These are phyloP conservation scores for Ascoidea asiatica DNA, from an alignment of 805 yeast species.

Conservation along the genomic window DNA sequence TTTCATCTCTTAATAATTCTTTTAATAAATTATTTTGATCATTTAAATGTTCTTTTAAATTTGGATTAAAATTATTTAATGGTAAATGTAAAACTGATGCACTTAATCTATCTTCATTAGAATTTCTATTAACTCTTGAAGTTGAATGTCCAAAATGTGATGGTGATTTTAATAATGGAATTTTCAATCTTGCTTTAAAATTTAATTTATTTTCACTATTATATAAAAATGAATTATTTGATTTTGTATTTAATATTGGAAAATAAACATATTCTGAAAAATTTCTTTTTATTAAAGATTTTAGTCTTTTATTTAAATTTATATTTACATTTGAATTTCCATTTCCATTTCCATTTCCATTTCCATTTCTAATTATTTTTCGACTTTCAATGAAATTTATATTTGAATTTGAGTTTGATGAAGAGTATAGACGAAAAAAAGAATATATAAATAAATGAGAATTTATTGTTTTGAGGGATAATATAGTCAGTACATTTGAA, in stretches of 20 bases:
- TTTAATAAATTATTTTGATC: constrained; percentile 9
- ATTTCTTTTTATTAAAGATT: not conserved
- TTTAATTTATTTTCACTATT: not conserved
- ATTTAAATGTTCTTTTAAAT: constrained; percentile 11
- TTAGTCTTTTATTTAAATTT: too few species aligned
- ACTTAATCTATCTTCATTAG: constrained; percentile 72
- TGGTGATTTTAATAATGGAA: constrained; percentile 39
- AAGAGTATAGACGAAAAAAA: too few species aligned
- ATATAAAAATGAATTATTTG: not conserved
- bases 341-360: too few species aligned
- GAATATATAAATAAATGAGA: too few species aligned
- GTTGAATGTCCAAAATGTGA: constrained; percentile 66
- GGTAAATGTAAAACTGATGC: constrained; percentile 48
- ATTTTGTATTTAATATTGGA: not conserved
- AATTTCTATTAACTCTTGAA: constrained; percentile 59
- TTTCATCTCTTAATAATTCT: too few species aligned
- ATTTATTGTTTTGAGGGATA: too few species aligned
- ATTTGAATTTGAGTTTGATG: too few species aligned
- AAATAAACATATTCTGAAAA: not conserved
- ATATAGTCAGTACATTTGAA: too few species aligned
- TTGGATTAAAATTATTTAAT: constrained; percentile 10
- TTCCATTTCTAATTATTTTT: too few species aligned
- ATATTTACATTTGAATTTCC: too few species aligned
- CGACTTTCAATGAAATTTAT: too few species aligned
- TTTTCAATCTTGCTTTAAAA: constrained; percentile 11